Evolutionary conservation across 192 early-diverging fungal genomes (phyloP).

Genomic region (Coemansia sp.): DNA sequence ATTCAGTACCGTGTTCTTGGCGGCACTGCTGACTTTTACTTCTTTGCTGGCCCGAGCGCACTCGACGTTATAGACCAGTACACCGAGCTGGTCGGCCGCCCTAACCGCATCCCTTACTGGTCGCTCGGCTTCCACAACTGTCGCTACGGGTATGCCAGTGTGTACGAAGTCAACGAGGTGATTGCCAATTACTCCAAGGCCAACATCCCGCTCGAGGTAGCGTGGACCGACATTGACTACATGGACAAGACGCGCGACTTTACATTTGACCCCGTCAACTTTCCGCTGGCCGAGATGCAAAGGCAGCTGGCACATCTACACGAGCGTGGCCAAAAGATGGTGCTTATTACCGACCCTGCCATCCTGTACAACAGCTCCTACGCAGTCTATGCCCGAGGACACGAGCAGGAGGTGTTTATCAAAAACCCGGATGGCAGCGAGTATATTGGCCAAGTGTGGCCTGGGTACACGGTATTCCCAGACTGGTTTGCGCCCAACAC

Average conservation of each 20-base stretch:
- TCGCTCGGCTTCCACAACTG: constrained; percentile 68
- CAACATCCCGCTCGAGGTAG: constrained; percentile 63
- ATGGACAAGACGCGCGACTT: constrained; percentile 69
- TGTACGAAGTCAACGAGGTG: constrained; percentile 59
- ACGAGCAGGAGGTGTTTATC: constrained; percentile 59
- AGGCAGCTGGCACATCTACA: constrained; percentile 55
- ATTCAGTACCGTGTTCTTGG: constrained; percentile 70
- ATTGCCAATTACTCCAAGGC: constrained; percentile 60
- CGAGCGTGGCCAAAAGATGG: constrained; percentile 56
- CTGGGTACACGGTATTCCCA: constrained; percentile 67
- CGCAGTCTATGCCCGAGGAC: constrained; percentile 58
- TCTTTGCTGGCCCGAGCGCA: constrained; percentile 61
- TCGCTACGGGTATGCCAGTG: constrained; percentile 64
- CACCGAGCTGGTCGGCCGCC: constrained; percentile 66
- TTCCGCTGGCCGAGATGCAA: constrained; percentile 57
- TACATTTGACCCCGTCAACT: constrained; percentile 60
- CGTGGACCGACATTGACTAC: constrained; percentile 76
- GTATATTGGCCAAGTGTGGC: constrained; percentile 65
- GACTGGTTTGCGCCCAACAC: constrained; percentile 65
- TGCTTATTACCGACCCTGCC: constrained; percentile 70
- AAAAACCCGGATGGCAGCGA: constrained; percentile 59
- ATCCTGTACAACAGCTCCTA: constrained; percentile 59
- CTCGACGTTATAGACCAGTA: constrained; percentile 58
- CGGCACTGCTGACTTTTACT: constrained; percentile 66
- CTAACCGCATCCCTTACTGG: constrained; percentile 65